Base-by-base conservation (phyloP, 1,284 basidiomycete species). In the Ustilago crameri region DNA sequence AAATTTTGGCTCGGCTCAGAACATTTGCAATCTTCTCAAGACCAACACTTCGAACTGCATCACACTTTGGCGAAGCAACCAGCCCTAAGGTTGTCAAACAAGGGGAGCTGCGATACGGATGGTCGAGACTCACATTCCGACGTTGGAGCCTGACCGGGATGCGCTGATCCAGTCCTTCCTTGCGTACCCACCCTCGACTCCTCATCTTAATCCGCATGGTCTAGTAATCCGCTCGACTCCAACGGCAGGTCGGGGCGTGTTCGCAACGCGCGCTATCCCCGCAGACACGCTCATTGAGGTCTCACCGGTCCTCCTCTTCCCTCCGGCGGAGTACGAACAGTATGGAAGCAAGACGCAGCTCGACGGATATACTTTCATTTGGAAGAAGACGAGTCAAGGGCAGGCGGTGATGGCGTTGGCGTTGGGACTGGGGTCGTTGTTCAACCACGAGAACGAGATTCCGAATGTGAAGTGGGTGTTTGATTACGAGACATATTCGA, bases 291-390 rank as follows among this genome's bases (percentile, higher is more conserved):
- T 91, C 12, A 82, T 97, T 60, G 94, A 97, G 82, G 88, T 90
- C 66, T 91, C 90, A 60, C 94, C 94, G 0, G 91, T 93, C n/a
- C 86, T 96, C 10, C 85, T 96, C 8, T 89, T 95, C 75, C 84
- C 85, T 1, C 86, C 88, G 46, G 86, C 88, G 27, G 92, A 81
- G 51, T 82, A 81, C 48, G 26, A 45, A 8, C 23, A 38, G 9
- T 54, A 78, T 53, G 81, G 79, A 0, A 72, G 70, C 24, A 63
- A 90, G 74, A 95, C 91, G 0, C 84, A 91, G 0, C 85, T 95
- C 15, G 91, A 94, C 71, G 89, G 91, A 49, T 95, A 95, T 81
- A 90, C 92, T 0, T 95, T 95, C 79, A 90, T 88, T 42, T 96
- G 93, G 81, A 69, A 69, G 47, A 91, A 74, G 44, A 88, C 88